phyloP scores from a whole-genome alignment of 2,329 filamentous ascomycete genomes.

The Xylariaceae sp. region DNA sequence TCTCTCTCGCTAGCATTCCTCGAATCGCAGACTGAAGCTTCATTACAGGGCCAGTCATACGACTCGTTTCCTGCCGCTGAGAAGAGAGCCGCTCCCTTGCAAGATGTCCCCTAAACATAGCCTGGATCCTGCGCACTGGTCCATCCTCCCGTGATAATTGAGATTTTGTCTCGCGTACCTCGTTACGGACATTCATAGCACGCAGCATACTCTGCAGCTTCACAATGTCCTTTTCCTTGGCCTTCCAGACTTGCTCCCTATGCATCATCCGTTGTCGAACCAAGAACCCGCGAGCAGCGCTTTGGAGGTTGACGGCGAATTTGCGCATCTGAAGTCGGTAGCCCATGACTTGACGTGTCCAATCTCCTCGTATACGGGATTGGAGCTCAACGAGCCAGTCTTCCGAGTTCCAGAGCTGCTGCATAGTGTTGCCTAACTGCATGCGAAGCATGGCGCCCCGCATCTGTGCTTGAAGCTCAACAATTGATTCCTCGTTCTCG shows the following conservation, averaged over 20 bases:
- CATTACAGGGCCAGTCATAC: constrained; percentile 49
- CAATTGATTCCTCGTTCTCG: constrained; percentile 67
- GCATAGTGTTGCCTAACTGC: constrained; percentile 77
- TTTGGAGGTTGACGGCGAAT: constrained; percentile 79
- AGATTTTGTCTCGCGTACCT: constrained; percentile 52
- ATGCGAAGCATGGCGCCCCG: constrained; percentile 77
- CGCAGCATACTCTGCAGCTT: constrained; percentile 78
- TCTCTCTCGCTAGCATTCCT: constrained; percentile 60
- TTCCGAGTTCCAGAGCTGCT: constrained; percentile 83
- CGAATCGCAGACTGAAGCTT: constrained; percentile 64
- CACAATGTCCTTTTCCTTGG: constrained; percentile 67
- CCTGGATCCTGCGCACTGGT: constrained; percentile 63
- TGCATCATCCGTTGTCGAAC: constrained; percentile 60
- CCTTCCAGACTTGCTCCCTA: constrained; percentile 65
- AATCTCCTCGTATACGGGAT: constrained; percentile 81
- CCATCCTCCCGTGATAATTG: constrained; percentile 60
- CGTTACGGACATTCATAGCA: constrained; percentile 59
- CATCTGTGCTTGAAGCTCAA: constrained; percentile 83
- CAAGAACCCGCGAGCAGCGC: constrained; percentile 70
- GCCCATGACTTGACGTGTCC: constrained; percentile 73
- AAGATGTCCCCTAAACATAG: constrained; percentile 63
- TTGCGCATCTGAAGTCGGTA: constrained; percentile 80
- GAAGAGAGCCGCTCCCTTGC: constrained; percentile 53
- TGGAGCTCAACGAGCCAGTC: constrained; percentile 76
- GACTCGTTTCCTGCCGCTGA: constrained; percentile 53